Conservation (phyloP, 495 filamentous ascomycete species). For the Neurospora sp. region DNA sequence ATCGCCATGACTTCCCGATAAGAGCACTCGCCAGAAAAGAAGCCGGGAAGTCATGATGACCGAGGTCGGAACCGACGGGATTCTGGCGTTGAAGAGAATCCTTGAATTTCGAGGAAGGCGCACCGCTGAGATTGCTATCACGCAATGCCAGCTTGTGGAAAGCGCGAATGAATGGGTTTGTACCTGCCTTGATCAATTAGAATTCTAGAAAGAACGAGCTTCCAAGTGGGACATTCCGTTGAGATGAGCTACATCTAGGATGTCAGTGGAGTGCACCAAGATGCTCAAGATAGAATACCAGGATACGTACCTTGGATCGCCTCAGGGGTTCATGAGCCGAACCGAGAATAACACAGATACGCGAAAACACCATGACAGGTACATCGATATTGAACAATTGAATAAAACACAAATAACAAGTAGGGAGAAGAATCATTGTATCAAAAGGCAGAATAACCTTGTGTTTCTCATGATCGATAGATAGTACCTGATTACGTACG, state of each 20-base stretch:
- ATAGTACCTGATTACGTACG: constrained; percentile 7
- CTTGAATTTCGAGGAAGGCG: neutral
- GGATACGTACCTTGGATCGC: neutral
- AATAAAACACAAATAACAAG: neutral
- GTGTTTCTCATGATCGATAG: constrained; percentile 5
- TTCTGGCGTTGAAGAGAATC: neutral
- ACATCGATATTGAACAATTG: neutral
- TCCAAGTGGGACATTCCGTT: neutral
- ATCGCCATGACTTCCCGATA: neutral
- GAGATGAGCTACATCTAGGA: neutral
- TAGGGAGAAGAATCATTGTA: neutral
- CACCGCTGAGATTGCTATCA: neutral
- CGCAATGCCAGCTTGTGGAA: neutral
- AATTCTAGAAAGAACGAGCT: neutral
- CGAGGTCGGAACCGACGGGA: neutral
- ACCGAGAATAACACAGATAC: neutral
- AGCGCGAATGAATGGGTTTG: neutral
- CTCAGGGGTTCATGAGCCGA: neutral
- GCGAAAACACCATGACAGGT: neutral
- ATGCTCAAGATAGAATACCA: neutral
- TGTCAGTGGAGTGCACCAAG: neutral
- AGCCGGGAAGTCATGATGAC: neutral
- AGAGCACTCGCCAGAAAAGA: neutral
- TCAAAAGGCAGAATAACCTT: neutral
- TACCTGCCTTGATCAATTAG: neutral